Base-by-base conservation (phyloP, 345 rosid species). In the Sonneratia caseolaris region DNA sequence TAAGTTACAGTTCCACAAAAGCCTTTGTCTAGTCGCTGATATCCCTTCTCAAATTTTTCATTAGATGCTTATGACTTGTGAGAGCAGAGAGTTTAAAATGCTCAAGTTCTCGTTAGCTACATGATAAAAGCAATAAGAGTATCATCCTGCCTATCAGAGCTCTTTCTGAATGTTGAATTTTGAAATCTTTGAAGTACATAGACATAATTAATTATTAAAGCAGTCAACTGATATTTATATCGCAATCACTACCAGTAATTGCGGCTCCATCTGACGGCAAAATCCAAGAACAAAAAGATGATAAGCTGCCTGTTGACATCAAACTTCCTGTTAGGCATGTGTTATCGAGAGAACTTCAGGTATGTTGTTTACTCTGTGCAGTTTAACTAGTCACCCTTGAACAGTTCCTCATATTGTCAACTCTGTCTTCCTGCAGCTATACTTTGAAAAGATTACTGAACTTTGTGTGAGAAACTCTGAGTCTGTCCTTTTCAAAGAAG, bases 381-480 rank as follows among this genome's bases (percentile, higher is more conserved):
- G 93, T 78, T 87, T 78, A 70, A 65, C 47, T 12, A 32, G 66
- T 62, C 27, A 1, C 35, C 38, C 70, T 72, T 49, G 62, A 47
- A 55, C 64, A 47, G 56, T 65, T 64, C 51, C 70, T 70, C 47
- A 47, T 70, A 57, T 38, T 51, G 37, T 37, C 66, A 57, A 10
- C 70, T 49, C 47, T 72, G 51, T 37, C 48, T 37, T 40, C 67
- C 65, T 57, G 86, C 96, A 93, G 98, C 81, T 93, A 68, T 93
- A 91, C 81, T 95, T 90, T 74, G 97, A 92, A 79, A 95, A 92
- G 87, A 95, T 95, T 82, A 86, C 86, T 14, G 99, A 95, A 82
- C 93, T 95, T 27, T 77, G 92, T 38, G 68, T 89, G 81, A 90
- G 89, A 61, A 89, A 84, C 80, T 86, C 97, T 32, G 89, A 89